These are phyloP conservation scores for Leccinum ochraceum DNA, from an alignment of 768 basidiomycete genomes.

Conservation along the genomic window DNA sequence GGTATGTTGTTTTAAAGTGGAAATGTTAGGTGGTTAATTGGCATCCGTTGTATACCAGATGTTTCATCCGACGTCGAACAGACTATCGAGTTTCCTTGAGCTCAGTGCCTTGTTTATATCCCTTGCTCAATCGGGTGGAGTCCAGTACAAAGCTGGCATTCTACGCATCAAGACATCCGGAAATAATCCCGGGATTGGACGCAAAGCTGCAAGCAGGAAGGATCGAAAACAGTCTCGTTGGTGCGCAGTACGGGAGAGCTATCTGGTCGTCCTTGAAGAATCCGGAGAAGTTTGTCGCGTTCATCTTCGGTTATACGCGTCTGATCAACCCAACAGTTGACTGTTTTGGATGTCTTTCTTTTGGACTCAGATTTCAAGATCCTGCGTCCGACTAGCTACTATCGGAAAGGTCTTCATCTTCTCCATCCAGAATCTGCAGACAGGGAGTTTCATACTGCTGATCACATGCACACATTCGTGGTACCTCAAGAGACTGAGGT, in stretches of 20 bases:
- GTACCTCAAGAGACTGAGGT: conserved; percentile 28
- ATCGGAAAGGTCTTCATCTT: conserved; percentile 80
- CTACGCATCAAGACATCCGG: conserved; percentile 59
- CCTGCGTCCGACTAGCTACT: conserved; percentile 86
- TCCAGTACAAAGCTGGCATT: conserved; percentile 90
- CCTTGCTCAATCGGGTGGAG: conserved; percentile 77
- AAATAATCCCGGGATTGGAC: conserved; percentile 57
- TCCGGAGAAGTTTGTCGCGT: conserved; percentile 71
- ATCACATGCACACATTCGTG: conserved; percentile 21
- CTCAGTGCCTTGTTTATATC: conserved; percentile 84
- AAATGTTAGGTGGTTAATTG: conserved; percentile 3
- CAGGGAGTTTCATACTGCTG: conserved; percentile 25
- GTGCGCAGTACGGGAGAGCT: conserved; percentile 93
- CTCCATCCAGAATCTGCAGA: conserved; percentile 43
- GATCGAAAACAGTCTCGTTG: conserved; percentile 72
- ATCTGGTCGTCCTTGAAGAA: conserved; percentile 83
- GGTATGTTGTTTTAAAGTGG: conserved; percentile 45
- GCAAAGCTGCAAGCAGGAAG: conserved; percentile 60
- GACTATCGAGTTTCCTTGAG: conserved; percentile 88
- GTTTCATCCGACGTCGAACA: conserved; percentile 92
- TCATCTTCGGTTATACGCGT: not conserved
- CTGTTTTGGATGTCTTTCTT: conserved; percentile 92
- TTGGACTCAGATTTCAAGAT: conserved; percentile 88
- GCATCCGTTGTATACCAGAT: conserved; percentile 52
- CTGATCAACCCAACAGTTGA: conserved; percentile 46